phyloP scores from a whole-genome alignment of 495 filamentous ascomycete species.

The Penicillium samsonianum region DNA sequence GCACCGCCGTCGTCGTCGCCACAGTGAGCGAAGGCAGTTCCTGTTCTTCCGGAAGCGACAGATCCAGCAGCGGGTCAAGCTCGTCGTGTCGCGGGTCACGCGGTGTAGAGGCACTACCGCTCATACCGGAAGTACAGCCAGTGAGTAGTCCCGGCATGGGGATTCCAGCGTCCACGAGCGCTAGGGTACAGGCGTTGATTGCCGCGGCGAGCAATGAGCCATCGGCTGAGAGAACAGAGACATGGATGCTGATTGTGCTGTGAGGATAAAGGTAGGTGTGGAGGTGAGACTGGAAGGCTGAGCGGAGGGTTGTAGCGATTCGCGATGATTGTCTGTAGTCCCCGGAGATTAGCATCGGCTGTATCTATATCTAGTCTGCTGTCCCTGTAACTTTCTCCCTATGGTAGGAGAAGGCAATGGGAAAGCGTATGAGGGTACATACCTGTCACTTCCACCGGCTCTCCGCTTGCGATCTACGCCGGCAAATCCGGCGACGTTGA shows the following conservation, averaged over 20 bases:
- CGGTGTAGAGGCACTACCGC: constrained; percentile 58
- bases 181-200: constrained; percentile 89
- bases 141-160: constrained; percentile 89
- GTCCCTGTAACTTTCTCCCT: background rate
- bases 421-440: constrained; percentile 9
- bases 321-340: constrained; percentile 71
- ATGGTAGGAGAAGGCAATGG: background rate
- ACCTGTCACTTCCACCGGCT: constrained; percentile 73
- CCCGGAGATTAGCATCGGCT: constrained; percentile 18
- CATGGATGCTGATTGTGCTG: constrained; percentile 74
- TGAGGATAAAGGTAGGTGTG: constrained; percentile 89
- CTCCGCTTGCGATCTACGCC: constrained; percentile 80
- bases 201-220: constrained; percentile 86
- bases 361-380: background rate
- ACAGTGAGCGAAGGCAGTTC: constrained; percentile 89
- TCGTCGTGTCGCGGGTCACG: constrained; percentile 60
- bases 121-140: constrained; percentile 85
- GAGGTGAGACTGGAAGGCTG: constrained; percentile 70
- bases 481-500: constrained; percentile 84
- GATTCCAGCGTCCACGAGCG: constrained; percentile 90
- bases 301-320: constrained; percentile 72
- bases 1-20: constrained; percentile 65
- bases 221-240: constrained; percentile 89
- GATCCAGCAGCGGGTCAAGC: constrained; percentile 84
- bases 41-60: constrained; percentile 83